phyloP scores from a whole-genome alignment of 192 early-diverging fungal genomes.

The Mortierella hygrophila region DNA sequence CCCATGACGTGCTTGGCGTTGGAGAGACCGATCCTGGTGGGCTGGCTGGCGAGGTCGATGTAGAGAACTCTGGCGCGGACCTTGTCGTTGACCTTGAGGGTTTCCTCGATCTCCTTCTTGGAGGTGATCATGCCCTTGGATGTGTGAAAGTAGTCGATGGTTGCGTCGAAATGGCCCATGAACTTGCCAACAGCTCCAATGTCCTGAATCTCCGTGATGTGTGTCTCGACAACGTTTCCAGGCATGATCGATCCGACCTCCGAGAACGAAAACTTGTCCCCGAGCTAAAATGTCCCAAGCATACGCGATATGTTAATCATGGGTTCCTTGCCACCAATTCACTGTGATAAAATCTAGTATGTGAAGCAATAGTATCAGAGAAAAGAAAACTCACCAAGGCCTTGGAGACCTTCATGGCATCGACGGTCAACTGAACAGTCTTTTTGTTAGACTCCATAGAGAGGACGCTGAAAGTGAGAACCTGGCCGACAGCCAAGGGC shows the following conservation, averaged over 20 bases:
- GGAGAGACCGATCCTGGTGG: constrained; percentile 73
- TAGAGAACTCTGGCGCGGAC: constrained; percentile 81
- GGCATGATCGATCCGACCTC: constrained; percentile 85
- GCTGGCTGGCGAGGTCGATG: constrained; percentile 73
- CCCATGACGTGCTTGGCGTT: constrained; percentile 68
- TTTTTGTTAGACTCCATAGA: constrained; percentile 72
- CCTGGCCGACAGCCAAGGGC: constrained; percentile 80
- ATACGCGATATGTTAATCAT: neutral
- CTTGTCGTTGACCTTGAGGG: constrained; percentile 72
- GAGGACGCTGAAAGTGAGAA: constrained; percentile 75
- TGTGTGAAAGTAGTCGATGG: constrained; percentile 72
- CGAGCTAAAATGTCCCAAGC: constrained; percentile 21
- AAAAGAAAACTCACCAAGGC: constrained; percentile 50
- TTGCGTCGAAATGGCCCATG: constrained; percentile 88
- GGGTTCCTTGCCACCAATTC: neutral
- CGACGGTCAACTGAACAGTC: constrained; percentile 75
- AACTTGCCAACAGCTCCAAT: constrained; percentile 79
- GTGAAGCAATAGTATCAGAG: neutral
- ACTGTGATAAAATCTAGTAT: too few species aligned
- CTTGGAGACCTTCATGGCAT: constrained; percentile 69
- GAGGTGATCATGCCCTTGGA: constrained; percentile 54
- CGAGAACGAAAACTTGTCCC: constrained; percentile 63
- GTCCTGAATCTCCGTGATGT: constrained; percentile 72
- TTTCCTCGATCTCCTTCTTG: constrained; percentile 62
- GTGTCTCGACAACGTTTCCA: constrained; percentile 78